Base-by-base conservation (phyloP, 1,284 basidiomycete species). In the Ganoderma sinense region DNA sequence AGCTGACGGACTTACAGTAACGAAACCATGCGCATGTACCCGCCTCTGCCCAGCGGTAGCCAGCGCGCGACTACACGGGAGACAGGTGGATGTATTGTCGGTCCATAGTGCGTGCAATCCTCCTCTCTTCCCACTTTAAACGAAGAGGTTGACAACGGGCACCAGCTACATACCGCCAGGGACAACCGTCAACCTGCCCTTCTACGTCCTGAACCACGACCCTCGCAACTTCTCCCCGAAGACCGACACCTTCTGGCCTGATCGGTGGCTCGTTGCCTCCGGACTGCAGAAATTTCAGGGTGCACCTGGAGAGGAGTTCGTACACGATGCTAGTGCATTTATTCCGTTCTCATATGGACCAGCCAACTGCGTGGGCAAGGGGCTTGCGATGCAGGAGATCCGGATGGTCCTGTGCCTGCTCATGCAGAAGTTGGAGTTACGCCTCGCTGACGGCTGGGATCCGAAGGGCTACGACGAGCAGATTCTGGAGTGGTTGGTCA, bases 11-110 rank as follows among this genome's bases (percentile, higher is more conserved):
- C 10, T 36, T 5, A 7, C n/a, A 91, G 90, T 68, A 89, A 90
- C 51, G 90, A 92, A 76, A 78, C 84, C 0, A 75, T 91, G 62
- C 83, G 91, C 55, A 78, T 91, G 43, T 82, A 83, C 55, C 88
- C 90, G 13, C 82, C 88, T 14, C 79, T 89, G 13, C 83, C 85
- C 10, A 85, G 84, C 33, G 85, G 85, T 51, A 83, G 85, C 31
- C 86, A 88, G 66, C 85, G 90, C 53, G 80, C 82, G n/a, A 81
- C 78, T 0, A 70, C 69, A 14, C 59, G 48, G 5, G 76, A 76
- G 2, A 71, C 66, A 14, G 76, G 75, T 10, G 68, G 72, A 29
- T 71, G 62, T 43, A 60, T 70, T 26, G 41, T 77, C 26, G 78
- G 78, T 13, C 73, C 69, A 18, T 70, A 79, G 81, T 82, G 66